Base-by-base conservation (phyloP, 805 yeast species). In the Martiniozyma abietophila region DNA sequence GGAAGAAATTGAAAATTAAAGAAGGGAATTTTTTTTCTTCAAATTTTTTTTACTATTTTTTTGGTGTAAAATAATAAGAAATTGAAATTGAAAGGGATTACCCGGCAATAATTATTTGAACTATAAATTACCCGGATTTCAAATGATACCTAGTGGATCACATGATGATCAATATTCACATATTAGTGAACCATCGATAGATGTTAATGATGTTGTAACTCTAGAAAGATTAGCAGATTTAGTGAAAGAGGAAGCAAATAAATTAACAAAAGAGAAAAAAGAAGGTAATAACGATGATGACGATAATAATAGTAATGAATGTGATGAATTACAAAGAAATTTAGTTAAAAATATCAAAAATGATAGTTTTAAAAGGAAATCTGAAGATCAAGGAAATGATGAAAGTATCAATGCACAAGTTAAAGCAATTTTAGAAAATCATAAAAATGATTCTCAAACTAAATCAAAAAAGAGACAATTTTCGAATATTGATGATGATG, bases 401-500 rank as follows among this genome's bases (percentile, higher is more conserved):
- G 29, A 29, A 10, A 11, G 9, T 10, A 18, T 11, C 8, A 31
- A 31, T 18, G 5, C 25, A 12, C 20, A 16, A 1, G 8, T 9
- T 16, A 31, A 31, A n/a, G 18, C 10, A 6, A 27, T 6, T 27
- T 7, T 2, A 19, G 27, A 24, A 11, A 25, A 27, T 25, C 7
- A 12, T n/a, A 17, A 15, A 10, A 17, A 25, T 25, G 27, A 25
- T 36, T 71, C 72, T 45, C 43, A 44, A 22, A 28, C 28, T 16
- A 24, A 33, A 14, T 27, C 43, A 18, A 37, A 36, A 18, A 61
- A 59, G 40, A 46, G 64, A 26, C 45, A 43, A 15, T 45, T 47
- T 22, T 41, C 58, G 18, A 50, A 31, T 9, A 31, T 33, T 14
- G 46, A 58, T 32, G 74, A 69, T 36, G 65, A 68, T 38, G 63